Conservation (phyloP, 2,329 filamentous ascomycete species). For the Exophiala lecanii-corni region DNA sequence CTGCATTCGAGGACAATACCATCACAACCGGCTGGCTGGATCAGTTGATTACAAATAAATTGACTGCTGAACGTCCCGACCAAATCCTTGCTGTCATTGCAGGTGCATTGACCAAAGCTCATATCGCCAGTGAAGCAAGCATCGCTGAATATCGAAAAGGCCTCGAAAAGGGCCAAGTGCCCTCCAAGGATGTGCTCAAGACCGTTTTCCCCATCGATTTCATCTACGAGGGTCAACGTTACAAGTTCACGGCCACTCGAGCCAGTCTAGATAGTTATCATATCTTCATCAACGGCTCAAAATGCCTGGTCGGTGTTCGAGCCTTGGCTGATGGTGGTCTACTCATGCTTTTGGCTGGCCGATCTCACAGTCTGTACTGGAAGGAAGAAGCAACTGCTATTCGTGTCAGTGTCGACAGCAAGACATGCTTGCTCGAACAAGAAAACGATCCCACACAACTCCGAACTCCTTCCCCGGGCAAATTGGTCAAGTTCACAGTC, state of each 20-base stretch:
- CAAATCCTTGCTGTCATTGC: constrained; percentile 90
- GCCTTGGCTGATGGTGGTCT: constrained; percentile 91
- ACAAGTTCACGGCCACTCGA: constrained; percentile 96
- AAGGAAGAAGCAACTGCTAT: constrained; percentile 97
- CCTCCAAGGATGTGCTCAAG: constrained; percentile 92
- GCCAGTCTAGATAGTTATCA: constrained; percentile 93
- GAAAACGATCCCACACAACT: constrained; percentile 99
- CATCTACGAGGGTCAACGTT: constrained; percentile 93
- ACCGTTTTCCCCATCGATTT: constrained; percentile 97
- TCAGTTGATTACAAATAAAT: constrained; percentile 94
- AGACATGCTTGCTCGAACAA: constrained; percentile 95
- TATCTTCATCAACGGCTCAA: constrained; percentile 97
- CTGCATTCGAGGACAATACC: constrained; percentile 97
- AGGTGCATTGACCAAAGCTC: constrained; percentile 90
- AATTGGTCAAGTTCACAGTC: constrained; percentile 95
- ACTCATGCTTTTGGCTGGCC: constrained; percentile 81
- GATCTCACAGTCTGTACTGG: constrained; percentile 99
- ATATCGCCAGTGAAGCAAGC: constrained; percentile 87
- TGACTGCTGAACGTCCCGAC: constrained; percentile 93
- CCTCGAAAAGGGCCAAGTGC: constrained; percentile 94
- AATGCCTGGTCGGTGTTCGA: constrained; percentile 87
- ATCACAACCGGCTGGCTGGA: constrained; percentile 99
- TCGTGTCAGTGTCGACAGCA: constrained; percentile 92
- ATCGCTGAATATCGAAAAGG: constrained; percentile 81
- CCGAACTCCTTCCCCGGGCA: constrained; percentile 88